Conservation (phyloP, 805 yeast genomes). For the Wickerhamomyces pijperi region DNA sequence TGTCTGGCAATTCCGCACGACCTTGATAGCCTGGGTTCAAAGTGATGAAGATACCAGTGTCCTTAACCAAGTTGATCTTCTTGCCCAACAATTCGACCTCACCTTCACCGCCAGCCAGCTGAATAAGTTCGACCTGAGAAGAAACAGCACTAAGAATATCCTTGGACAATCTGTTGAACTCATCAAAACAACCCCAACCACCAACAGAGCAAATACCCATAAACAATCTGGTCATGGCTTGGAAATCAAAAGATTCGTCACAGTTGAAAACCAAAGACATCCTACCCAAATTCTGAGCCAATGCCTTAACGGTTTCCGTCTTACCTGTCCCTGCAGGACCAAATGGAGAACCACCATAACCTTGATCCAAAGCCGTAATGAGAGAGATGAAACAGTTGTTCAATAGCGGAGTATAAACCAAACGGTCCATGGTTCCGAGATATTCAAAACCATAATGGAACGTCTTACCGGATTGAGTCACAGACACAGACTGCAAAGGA, state of each 20-base stretch:
- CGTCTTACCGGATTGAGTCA: conserved; percentile 40
- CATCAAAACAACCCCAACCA: conserved; percentile 95
- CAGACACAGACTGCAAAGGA: conserved; percentile 23
- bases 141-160: conserved; percentile 76
- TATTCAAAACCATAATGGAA: conserved; percentile 74
- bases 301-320: conserved; percentile 80
- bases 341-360: conserved; percentile 79
- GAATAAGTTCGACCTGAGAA: conserved; percentile 65
- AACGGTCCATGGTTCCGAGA: conserved; percentile 58
- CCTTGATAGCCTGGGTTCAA: conserved; percentile 89
- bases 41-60: conserved; percentile 74
- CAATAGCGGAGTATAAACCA: conserved; percentile 70
- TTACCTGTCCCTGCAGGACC: conserved; percentile 99
- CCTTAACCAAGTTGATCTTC: conserved; percentile 26
- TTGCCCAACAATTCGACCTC: conserved; percentile 33
- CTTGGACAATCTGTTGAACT: conserved; percentile 71
- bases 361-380: conserved; percentile 63
- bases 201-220: conserved; percentile 75
- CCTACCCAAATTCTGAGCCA: conserved; percentile 70
- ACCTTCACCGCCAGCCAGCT: conserved; percentile 31
- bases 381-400: conserved; percentile 54
- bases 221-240: conserved; percentile 65
- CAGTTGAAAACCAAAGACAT: conserved; percentile 83
- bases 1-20: conserved; percentile 74
- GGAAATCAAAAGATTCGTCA: conserved; percentile 80